Base-by-base conservation (phyloP, 2,329 filamentous ascomycete species). In the Lithohypha guttulata region DNA sequence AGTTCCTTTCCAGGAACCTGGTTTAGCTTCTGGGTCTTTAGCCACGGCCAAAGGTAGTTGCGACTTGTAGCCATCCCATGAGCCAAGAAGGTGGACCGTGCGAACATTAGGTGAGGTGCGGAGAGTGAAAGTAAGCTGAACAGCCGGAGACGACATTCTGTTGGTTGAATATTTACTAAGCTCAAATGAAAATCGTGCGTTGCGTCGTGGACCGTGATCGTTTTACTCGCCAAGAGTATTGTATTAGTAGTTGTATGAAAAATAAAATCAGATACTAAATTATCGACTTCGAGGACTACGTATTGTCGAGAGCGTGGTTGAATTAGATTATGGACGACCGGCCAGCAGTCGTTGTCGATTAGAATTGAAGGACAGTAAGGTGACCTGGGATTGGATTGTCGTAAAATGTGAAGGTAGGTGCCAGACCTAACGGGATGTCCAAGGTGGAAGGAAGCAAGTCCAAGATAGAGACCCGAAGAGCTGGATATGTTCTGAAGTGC, bases 91-190 rank as follows among this genome's bases (percentile, higher is more conserved):
- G 62, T 96, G 89, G 60, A 94, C 89, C 58, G 87, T 89, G 78
- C 95, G 94, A 75, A 93, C 85, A 68, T 86, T 85, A 60, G 84
- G 79, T 59, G 87, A 94, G 63, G 93, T 93, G 70, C 87, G 85
- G 64, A 96, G 84, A 64, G 82, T 81, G 70, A 96, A 96, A 60
- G 86, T 89, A 54, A 94, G 80, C 69, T 95, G 89, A 66, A 91
- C 79, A 62, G 85, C 72, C 65, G 87, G 48, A 8, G 42, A 43
- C 26, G 50, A 51, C 50, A 52, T 52, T 20, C 23, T 48, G 43
- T 18, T 33, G 31, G 36, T 30, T 26, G 13, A 31, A 14, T 10
- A 11, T 7, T 25, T 25, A 25, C 7, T 25, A 7, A n/a, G n/a
- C 23, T 8, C 7, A n/a, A 25, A 28, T n/a, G 4, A 14, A 28